Evolutionary conservation across 1,284 basidiomycete species (phyloP), one percentile per base, ranked within the genome.

Genomic region (Trametes sp.): DNA sequence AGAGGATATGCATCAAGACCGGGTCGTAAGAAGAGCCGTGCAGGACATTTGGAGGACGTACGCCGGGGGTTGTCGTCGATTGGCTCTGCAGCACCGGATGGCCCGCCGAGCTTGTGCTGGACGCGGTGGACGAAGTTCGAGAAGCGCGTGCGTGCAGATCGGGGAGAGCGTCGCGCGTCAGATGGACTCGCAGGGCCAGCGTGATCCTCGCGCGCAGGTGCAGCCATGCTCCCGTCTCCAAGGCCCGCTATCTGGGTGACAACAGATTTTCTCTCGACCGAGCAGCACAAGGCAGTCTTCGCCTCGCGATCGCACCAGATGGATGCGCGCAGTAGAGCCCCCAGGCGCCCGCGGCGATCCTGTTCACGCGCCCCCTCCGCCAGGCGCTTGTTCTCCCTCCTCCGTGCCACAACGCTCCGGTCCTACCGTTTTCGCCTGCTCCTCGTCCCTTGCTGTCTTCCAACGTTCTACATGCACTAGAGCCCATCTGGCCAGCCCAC

Each of bases 51-150:
- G 46, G 45, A 51, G 36, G 29, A 67, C 64, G 62, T 63, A 67
- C 63, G 52, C 19, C 55, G 48, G 46, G 46, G 10, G 5, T 54
- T 42, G 19, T 33, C 51, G 33, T 26, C 42, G 26, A 59, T 59
- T 54, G 51, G 58, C 51, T 28, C n/a, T n/a, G n/a, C 45, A 26
- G 59, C 42, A 38, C 58, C 26, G 31, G 54, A 44, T 29, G 36
- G 42, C 21, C 42, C 51, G 31, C 64, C 64, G 21, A 68, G n/a
- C 64, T 60, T 69, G 61, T 63, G 46, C n/a, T 64, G 63, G 31
- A 62, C 59, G 57, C 65, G 63, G 57, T 65, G 65, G 46, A 68
- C 44, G 50, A 69, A 59, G 33, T 59, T 61, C 31, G 62, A 54
- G 54, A 65, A 52, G 56, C 68, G 67, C 57, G 57, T 67, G 69